Conservation (phyloP, 192 early-diverging fungal species). For the Backusella tuberculispora region DNA sequence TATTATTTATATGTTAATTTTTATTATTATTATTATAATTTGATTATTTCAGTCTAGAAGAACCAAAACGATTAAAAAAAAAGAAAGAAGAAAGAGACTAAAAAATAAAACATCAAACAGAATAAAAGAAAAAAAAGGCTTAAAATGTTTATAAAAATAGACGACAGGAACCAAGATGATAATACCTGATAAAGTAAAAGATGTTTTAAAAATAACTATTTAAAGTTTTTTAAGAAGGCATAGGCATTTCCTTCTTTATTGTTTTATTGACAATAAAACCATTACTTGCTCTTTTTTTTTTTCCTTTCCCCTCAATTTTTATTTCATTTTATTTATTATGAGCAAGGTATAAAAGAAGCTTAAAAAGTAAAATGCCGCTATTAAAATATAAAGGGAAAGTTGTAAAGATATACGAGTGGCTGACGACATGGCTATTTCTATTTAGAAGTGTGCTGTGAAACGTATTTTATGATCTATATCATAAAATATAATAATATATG, state of each 20-base stretch:
- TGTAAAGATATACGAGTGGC: not conserved
- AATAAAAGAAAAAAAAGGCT: not conserved
- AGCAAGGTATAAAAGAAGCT: not conserved
- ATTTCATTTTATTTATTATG: not conserved
- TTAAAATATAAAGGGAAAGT: too few relatives aligned
- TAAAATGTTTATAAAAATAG: slow-evolving; percentile 5
- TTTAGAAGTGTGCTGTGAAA: slow-evolving; percentile 8
- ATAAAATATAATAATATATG: too few relatives aligned
- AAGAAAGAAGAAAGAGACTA: not conserved
- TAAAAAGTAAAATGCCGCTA: too few relatives aligned
- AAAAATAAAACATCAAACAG: not conserved
- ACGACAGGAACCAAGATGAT: not conserved
- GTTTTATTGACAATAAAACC: too few relatives aligned
- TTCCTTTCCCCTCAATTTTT: not conserved
- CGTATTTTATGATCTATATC: not conserved
- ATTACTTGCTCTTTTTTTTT: not conserved
- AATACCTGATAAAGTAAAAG: slow-evolving; percentile 6
- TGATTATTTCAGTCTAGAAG: not conserved
- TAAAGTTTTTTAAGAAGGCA: not conserved
- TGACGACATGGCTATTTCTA: slow-evolving; percentile 1
- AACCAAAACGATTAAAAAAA: not conserved
- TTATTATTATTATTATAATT: not conserved
- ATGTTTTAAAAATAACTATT: slow-evolving; percentile 14
- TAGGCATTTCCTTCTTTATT: too few relatives aligned
- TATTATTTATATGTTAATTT: not conserved